Evolutionary conservation across 179 eudicot species (phyloP).

Genomic region (Drosera spatulata): DNA sequence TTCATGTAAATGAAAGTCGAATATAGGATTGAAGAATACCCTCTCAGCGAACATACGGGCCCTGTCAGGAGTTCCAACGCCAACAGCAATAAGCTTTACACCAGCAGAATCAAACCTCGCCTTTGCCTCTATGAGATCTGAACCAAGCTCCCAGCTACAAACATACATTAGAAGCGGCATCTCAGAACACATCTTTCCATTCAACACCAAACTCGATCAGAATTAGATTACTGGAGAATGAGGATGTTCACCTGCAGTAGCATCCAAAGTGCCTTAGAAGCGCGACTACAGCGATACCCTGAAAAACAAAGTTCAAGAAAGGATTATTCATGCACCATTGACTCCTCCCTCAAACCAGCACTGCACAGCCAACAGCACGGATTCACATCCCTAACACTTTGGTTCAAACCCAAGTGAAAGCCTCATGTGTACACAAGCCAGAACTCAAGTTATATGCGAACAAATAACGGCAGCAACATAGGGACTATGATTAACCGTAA

Average conservation of each 20-base stretch:
- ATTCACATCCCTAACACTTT: no score
- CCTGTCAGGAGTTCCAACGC: constrained; percentile 74
- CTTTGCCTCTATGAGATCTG: constrained; percentile 47
- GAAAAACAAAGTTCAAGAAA: constrained; percentile 2
- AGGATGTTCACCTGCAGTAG: constrained; percentile 58
- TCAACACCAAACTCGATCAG: neutral
- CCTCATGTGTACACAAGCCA: no score
- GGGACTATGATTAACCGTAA: no score
- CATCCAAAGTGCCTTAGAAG: constrained; percentile 93
- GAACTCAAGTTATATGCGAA: no score
- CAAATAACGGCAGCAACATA: no score
- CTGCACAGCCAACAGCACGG: no score
- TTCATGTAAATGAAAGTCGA: no score
- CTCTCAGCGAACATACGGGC: constrained; percentile 74
- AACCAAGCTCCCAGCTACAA: constrained; percentile 82
- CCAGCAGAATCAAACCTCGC: constrained; percentile 65
- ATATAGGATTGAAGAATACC: constrained; percentile 17
- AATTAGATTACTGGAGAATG: neutral
- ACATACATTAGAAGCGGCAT: constrained; percentile 2
- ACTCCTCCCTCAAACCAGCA: no score
- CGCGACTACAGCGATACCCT: constrained; percentile 87
- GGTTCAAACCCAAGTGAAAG: no score
- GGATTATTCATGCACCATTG: neutral
- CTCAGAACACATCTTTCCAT: constrained; percentile 6
- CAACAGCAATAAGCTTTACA: constrained; percentile 91